Conservation (phyloP, 139 green algal genomes). For the Closterium sp. region DNA sequence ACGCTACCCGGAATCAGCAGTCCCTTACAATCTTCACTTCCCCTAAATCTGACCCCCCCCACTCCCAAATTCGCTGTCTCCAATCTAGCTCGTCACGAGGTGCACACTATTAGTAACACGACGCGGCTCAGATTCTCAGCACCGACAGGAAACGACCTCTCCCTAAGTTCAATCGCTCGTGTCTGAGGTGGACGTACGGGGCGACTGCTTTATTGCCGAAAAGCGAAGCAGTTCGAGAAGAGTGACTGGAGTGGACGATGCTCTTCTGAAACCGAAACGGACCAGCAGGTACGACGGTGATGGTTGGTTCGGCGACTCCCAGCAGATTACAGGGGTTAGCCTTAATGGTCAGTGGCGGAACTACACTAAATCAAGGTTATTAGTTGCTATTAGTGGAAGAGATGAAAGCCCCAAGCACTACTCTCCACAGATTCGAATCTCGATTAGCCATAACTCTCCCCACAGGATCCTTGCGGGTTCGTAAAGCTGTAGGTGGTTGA, state of each 20-base stretch:
- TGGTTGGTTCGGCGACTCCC: too few species aligned
- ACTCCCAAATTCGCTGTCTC: neutral
- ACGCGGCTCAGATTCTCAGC: neutral
- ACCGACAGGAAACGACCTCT: neutral
- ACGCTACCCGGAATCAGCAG: neutral
- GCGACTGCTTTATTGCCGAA: neutral
- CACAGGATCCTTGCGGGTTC: neutral
- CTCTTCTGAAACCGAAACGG: neutral
- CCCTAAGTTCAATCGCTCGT: neutral
- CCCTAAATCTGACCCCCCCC: neutral
- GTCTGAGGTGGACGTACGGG: neutral
- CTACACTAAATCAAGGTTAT: neutral
- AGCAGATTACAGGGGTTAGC: neutral
- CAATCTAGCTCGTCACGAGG: neutral
- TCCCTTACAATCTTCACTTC: neutral
- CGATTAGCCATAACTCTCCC: neutral
- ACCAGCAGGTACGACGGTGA: neutral
- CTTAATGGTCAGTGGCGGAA: neutral
- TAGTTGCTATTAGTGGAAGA: neutral
- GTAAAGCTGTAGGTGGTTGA: neutral
- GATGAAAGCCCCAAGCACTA: neutral
- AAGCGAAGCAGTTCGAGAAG: too few species aligned
- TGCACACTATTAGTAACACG: neutral
- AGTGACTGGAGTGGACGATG: too few species aligned
- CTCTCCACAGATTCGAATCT: neutral